Evolutionary conservation across 768 basidiomycete species (phyloP).

Genomic region (Trametopsis cervina): DNA sequence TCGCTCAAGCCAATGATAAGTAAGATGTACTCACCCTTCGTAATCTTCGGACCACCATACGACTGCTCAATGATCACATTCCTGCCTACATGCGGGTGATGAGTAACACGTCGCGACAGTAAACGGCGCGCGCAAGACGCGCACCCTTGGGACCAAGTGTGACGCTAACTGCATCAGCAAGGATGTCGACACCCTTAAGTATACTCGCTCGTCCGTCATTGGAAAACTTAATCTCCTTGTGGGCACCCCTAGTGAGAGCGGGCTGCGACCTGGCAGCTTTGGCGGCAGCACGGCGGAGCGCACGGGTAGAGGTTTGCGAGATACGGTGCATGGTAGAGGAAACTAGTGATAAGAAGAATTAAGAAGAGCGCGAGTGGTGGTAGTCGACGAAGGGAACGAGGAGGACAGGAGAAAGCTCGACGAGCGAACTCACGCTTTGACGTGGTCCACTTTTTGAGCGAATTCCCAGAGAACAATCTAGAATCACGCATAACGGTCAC

Average conservation of each 20-base stretch:
- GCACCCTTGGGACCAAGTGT: constrained; percentile 94
- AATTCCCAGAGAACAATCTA: constrained; percentile 25
- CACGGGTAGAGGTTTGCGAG: constrained; percentile 55
- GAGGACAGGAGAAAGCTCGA: constrained; percentile 10
- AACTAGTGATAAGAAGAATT: background rate
- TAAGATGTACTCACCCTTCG: constrained; percentile 56
- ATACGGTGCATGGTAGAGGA: constrained; percentile 58
- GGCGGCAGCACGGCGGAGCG: constrained; percentile 60
- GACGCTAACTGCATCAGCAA: constrained; percentile 94
- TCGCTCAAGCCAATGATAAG: background rate
- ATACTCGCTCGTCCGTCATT: constrained; percentile 93
- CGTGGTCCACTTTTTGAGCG: constrained; percentile 19
- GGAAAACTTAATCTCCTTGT: constrained; percentile 97
- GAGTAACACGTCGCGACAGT: constrained; percentile 8
- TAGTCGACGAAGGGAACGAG: constrained; percentile 13
- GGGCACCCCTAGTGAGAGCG: constrained; percentile 59
- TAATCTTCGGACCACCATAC: constrained; percentile 89
- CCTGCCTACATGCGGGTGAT: constrained; percentile 47
- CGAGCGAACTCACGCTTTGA: constrained; percentile 4
- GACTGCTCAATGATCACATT: constrained; percentile 98
- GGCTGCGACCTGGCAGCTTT: constrained; percentile 43
- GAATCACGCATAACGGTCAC: constrained; percentile 22
- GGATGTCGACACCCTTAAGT: constrained; percentile 91
- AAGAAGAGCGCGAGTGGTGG: background rate
- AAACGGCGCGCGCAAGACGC: constrained; percentile 9